Evolutionary conservation across 139 green algal genomes (phyloP), one percentile per base, ranked within the genome.

Genomic region (Volvox reticuliferus): DNA sequence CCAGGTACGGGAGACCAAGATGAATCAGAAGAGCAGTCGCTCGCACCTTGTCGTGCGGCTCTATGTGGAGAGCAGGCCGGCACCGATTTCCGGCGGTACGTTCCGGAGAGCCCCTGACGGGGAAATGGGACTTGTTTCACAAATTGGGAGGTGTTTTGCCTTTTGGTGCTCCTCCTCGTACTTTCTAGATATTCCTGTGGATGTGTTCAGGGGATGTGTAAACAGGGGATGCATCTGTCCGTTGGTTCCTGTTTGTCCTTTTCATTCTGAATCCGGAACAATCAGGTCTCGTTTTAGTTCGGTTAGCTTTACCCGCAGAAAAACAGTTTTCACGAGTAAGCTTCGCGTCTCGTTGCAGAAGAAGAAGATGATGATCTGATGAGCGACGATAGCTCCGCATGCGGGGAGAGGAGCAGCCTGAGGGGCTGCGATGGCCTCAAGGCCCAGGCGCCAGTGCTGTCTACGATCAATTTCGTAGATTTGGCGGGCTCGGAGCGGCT

Each of bases 1-100:
- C 24, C 89, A 95, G 94, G 91, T 99, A 44, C 96, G 98, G 5
- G 97, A 99, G 91, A 99, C 98, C 24, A 96, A 96, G 32, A 99
- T 99, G 98, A 99, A 99, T 94, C 92, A 97, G 76, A 94, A 92
- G 87, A 97, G 91, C 92, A 97, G 93, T 77, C 92, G 98, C 50
- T 98, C 94, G 3, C 98, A 99, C 95, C 96, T 96, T 26, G 95
- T 99, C 26, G 92, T 97, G 67, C 90, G 93, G 0, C 84, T 97
- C 69, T 94, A 93, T 36, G 88, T 97, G n/a, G 95, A 97, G 87
- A 95, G 94, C 90, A 89, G 93, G 12, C 75, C 93, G 32, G 73
- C 62, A 12, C 36, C 78, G 26, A 26, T 65, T 79, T 30, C 68
- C 32, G 37, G 21, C 21, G 65, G 65, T 73, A 73, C 21, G 65